Conservation (phyloP, 2,329 filamentous ascomycete genomes). For the Lasiodiplodia hormozganensis region DNA sequence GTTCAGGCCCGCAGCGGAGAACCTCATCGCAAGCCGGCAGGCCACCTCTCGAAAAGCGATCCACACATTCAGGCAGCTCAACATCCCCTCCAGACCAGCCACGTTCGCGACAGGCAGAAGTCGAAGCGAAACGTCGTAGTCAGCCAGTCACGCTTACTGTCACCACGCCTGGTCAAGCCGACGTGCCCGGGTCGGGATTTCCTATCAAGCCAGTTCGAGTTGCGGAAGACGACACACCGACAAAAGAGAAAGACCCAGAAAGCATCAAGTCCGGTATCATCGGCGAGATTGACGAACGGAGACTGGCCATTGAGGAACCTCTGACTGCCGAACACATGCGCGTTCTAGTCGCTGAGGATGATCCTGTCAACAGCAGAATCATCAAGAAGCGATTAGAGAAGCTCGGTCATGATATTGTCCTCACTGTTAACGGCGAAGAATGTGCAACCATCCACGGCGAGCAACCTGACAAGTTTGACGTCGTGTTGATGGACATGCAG, state of each 20-base stretch:
- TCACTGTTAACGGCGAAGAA: constrained; percentile 84
- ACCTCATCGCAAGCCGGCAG: background rate
- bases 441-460: constrained; percentile 76
- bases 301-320: constrained; percentile 30
- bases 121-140: constrained; percentile 39
- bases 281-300: constrained; percentile 39
- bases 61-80: background rate
- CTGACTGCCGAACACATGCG: constrained; percentile 56
- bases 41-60: constrained; percentile 21
- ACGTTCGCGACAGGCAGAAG: background rate
- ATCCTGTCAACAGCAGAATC: constrained; percentile 85
- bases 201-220: constrained; percentile 56
- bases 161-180: constrained; percentile 21
- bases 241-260: background rate
- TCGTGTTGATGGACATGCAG: constrained; percentile 92
- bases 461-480: constrained; percentile 69
- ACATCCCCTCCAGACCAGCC: background rate
- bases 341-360: constrained; percentile 84
- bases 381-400: constrained; percentile 81
- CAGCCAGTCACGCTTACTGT: constrained; percentile 42
- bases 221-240: constrained; percentile 48
- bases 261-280: constrained; percentile 36
- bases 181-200: constrained; percentile 45
- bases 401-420: constrained; percentile 71
- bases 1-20: background rate